Percentiles rank a stretch among this genome's conserved stretches.
These are phyloP conservation scores for Phytophthora boehmeriae DNA, from an alignment of 352 stramenopile genomes.

Conservation along the genomic window DNA sequence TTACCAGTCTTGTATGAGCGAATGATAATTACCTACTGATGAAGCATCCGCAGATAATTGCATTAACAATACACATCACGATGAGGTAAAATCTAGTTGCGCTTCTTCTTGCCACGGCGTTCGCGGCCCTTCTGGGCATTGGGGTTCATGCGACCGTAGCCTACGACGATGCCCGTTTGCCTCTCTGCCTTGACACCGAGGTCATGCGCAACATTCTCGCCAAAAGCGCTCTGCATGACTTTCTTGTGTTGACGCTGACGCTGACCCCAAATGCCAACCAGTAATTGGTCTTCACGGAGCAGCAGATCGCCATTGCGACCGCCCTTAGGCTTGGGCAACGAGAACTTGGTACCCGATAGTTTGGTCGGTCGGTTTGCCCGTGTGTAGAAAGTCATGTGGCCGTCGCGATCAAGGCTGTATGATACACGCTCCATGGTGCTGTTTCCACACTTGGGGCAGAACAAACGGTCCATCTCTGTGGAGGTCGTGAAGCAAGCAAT, in stretches of 20 bases:
- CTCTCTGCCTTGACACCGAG: conserved; percentile 93
- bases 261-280: conserved; percentile 97
- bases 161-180: conserved; percentile 90
- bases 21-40: too few species aligned
- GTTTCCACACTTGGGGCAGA: conserved; percentile 97
- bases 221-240: conserved; percentile 94
- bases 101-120: conserved; percentile 97
- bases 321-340: conserved; percentile 95
- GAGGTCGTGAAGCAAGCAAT: conserved; percentile 96
- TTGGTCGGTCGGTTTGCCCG: conserved; percentile 86
- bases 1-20: too few species aligned
- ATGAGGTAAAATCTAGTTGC: conserved; percentile 54
- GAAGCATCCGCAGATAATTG: too few species aligned
- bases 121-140: conserved; percentile 97
- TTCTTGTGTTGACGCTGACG: conserved; percentile 92
- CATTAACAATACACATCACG: conserved; percentile 10
- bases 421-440: conserved; percentile 95
- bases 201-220: conserved; percentile 93
- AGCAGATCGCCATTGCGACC: conserved; percentile 95
- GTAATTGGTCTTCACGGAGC: conserved; percentile 97
- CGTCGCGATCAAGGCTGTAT: conserved; percentile 93
- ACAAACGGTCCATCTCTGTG: conserved; percentile 93
- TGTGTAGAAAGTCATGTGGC: conserved; percentile 89
- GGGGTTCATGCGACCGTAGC: conserved; percentile 96
- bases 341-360: conserved; percentile 96